Base-by-base conservation (phyloP, 331 rosid genomes). In the Acacia pycnantha region DNA sequence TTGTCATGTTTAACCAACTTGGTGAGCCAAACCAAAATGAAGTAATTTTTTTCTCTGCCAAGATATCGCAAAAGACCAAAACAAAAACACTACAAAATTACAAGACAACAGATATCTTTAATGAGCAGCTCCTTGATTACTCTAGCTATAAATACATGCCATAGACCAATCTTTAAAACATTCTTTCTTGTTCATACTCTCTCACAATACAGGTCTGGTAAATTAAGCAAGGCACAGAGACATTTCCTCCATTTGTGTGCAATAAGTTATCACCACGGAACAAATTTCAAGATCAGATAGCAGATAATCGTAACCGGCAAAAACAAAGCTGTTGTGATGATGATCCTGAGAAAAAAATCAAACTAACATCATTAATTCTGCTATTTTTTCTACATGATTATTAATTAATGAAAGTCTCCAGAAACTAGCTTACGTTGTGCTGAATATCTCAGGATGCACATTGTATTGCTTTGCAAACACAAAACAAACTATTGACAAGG, bases 391-490 rank as follows among this genome's bases (percentile, higher is more conserved):
- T 11, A 24, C 18, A 2, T 13, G 12, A 70, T 41, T 27, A 70
- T 14, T 21, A 15, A 70, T 70, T 68, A 37, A 69, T 44, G 2
- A 24, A 15, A 43, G 35, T 46, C 12, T 70, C 27, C 13, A 44
- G 13, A 76, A 81, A 59, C 5, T 59, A 59, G 26, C 93, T 82
- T 82, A 91, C 95, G 90, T 89, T 3, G 91, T 87, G 87, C 95
- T 88, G 26, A 89, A 87, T 84, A 91, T 86, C 78, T 89, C 93
- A 24, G 95, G 86, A 74, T 91, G 87, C 56, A 91, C 90, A 68
- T 89, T 83, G 88, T 87, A 86, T 59, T 91, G 92, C 76, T 91
- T 91, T 73, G 94, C 91, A 73, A 87, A 89, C 50, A 89, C 92
- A 67, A 91, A 91, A 11, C 89, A 89, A 33, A 89, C 89, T 18